These are phyloP conservation scores for Cicer arietinum DNA, from an alignment of 306 rosid species.

Conservation along the genomic window DNA sequence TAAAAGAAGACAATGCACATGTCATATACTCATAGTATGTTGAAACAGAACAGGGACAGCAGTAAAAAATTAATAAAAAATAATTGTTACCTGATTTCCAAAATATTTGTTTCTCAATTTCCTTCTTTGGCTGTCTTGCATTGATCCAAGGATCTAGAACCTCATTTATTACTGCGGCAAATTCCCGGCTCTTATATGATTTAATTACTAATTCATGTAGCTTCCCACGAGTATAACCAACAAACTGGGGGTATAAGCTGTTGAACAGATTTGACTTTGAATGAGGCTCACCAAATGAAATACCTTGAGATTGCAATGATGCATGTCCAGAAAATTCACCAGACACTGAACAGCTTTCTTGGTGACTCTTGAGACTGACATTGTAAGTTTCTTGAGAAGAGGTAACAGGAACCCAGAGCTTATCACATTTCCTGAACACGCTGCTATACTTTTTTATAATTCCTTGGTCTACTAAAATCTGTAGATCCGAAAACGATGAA, in stretches of 20 bases:
- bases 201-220: constrained; percentile 92
- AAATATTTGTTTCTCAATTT: constrained; percentile 72
- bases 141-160: constrained; percentile 98
- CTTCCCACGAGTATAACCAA: constrained; percentile 92
- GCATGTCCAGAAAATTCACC: constrained; percentile 49
- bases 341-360: constrained; percentile 52
- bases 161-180: constrained; percentile 91
- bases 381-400: constrained; percentile 67
- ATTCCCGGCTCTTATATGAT: constrained; percentile 93
- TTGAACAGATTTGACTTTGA: constrained; percentile 52
- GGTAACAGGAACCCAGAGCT: constrained; percentile 88
- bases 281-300: constrained; percentile 38
- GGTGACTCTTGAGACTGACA: constrained; percentile 47
- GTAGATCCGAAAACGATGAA: constrained; percentile 79
- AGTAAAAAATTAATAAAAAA: background rate
- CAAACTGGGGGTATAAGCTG: constrained; percentile 81
- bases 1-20: constrained; percentile 14
- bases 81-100: constrained; percentile 78
- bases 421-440: constrained; percentile 86
- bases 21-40: constrained; percentile 14
- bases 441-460: constrained; percentile 70
- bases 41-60: background rate
- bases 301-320: constrained; percentile 48
- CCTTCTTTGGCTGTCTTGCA: constrained; percentile 93
- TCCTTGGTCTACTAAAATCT: constrained; percentile 78